Base-by-base conservation (phyloP, 1,139 yeast species). In the Hyphopichia buzzinii region DNA sequence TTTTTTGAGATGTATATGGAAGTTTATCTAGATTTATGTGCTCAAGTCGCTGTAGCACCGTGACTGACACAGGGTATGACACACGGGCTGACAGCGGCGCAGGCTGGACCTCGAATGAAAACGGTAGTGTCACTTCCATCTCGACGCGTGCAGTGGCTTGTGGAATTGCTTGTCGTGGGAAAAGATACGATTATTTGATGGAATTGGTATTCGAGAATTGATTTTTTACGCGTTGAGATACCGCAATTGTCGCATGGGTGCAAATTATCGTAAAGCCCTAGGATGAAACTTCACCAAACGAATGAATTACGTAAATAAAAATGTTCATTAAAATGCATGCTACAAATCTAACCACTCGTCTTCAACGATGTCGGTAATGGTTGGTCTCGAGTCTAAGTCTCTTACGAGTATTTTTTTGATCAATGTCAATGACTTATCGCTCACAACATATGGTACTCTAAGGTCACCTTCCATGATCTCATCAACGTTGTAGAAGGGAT, bases 401-500 rank as follows among this genome's bases (percentile, higher is more conserved):
- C 94, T 72, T 15, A 77, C 77, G 46, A 89, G 67, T 33, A 89
- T 85, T 52, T 57, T 67, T 44, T 68, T 67, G 26, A 90, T 82
- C 53, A 92, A 65, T 11, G 70, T 68, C 27, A 79, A 64, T 38
- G 85, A 77, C 19, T 69, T 67, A 3, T 78, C 79, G 50, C 87
- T 78, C 30, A 82, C 71, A 11, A 76, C 72, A 42, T 66, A 75
- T 2, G 89, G 89, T 23, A 84, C 64, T 31, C 89, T 74, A 43
- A 89, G 65, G 40, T 84, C 89, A 2, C 95, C 95, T 47, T 87
- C 96, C 80, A 90, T 78, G 39, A 92, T 92, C 57, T 89, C 97
- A 58, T 90, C 96, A 30, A 89, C 94, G 54, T 88, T 88, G 59
- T 88, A 88, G 53, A 90, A 92, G 4, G 98, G 98, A 49, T 90